Evolutionary conservation across 2,329 filamentous ascomycete species (phyloP).

Genomic region (Aspergillus quadrilineatus): DNA sequence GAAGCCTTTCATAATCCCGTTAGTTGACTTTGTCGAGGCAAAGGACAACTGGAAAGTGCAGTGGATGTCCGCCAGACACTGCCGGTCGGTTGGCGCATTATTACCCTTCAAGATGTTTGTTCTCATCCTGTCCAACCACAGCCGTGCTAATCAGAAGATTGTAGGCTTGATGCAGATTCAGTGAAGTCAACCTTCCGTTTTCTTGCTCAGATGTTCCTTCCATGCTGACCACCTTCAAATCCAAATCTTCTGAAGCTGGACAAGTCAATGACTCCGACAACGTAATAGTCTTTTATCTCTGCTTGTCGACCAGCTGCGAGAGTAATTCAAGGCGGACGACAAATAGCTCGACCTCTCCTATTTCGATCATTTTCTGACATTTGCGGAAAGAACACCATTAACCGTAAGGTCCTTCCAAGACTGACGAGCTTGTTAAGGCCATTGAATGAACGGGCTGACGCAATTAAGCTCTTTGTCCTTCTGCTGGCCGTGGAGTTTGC

Average conservation of each 20-base stretch:
- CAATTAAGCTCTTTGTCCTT: conserved; percentile 22
- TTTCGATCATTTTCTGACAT: conserved; percentile 15
- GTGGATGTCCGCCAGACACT: conserved; percentile 45
- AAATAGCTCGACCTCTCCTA: neutral
- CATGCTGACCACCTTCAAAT: conserved; percentile 41
- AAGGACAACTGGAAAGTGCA: conserved; percentile 36
- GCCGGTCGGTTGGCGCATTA: conserved; percentile 19
- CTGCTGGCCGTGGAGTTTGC: conserved; percentile 7
- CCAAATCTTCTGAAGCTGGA: conserved; percentile 32
- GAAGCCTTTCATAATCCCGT: conserved; percentile 48
- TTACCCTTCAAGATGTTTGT: conserved; percentile 23
- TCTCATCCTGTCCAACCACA: too few relatives aligned
- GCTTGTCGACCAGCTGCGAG: conserved; percentile 1
- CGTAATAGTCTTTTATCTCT: conserved; percentile 41
- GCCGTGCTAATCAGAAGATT: neutral
- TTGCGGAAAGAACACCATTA: conserved; percentile 22
- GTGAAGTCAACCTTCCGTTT: neutral
- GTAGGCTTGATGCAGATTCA: conserved; percentile 14
- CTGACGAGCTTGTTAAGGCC: conserved; percentile 22
- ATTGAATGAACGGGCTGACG: conserved; percentile 9
- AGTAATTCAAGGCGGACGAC: neutral
- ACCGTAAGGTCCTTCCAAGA: conserved; percentile 15
- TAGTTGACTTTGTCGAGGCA: conserved; percentile 40
- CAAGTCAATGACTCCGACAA: conserved; percentile 39
- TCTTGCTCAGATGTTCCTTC: conserved; percentile 35